Evolutionary conservation across 345 rosid species (phyloP).

Genomic region (Salix caprea): DNA sequence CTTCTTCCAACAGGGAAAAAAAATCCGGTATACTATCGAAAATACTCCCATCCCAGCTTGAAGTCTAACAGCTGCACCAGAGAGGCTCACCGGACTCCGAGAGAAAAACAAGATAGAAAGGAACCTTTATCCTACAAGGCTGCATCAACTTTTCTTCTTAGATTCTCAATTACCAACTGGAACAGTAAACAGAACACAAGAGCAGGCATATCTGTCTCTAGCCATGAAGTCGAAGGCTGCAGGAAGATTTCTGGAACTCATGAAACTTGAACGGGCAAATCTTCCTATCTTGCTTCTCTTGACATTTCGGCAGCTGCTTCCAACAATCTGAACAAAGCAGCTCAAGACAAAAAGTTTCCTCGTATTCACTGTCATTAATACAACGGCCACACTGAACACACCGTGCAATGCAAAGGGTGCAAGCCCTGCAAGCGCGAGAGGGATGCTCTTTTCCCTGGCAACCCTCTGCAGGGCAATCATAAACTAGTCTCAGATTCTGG

Average conservation of each 20-base stretch:
- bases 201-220: slow-evolving; percentile 21
- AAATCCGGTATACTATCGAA: not conserved
- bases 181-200: slow-evolving; percentile 7
- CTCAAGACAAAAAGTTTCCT: slow-evolving; percentile 81
- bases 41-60: slow-evolving; percentile 2
- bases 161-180: slow-evolving; percentile 11
- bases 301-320: slow-evolving; percentile 23
- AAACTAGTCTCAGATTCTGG: slow-evolving; percentile 64
- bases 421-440: slow-evolving; percentile 63
- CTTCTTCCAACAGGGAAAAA: not conserved
- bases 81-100: slow-evolving; percentile 3
- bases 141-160: slow-evolving; percentile 6
- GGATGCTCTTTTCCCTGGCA: slow-evolving; percentile 52
- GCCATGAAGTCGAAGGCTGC: slow-evolving; percentile 35
- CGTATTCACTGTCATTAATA: slow-evolving; percentile 68
- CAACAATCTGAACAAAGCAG: slow-evolving; percentile 67
- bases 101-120: slow-evolving; percentile 7
- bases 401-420: slow-evolving; percentile 73
- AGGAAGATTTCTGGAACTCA: slow-evolving; percentile 16
- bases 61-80: slow-evolving; percentile 9
- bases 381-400: slow-evolving; percentile 88
- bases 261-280: slow-evolving; percentile 18
- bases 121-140: not conserved
- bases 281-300: slow-evolving; percentile 31
- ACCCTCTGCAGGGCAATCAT: slow-evolving; percentile 82